Evolutionary conservation across 1,284 basidiomycete genomes (phyloP), one percentile per base, ranked within the genome.

Genomic region (Puccinia horiana): DNA sequence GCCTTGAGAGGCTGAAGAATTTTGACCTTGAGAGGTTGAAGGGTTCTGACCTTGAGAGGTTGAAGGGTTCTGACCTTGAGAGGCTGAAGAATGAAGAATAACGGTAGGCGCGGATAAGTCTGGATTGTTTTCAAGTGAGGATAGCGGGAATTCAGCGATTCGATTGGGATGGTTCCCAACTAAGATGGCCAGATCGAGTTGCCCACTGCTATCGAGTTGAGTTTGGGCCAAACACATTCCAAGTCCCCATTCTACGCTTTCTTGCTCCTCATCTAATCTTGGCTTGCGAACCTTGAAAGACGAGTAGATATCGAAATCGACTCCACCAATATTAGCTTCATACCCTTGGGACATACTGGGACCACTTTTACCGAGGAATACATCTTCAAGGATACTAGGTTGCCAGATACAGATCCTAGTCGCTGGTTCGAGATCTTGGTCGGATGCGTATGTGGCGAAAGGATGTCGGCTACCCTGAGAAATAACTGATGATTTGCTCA

Each of bases 401-500:
- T 73, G 70, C 70, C 70, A 73, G 23, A 73, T 47, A 29, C 49
- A 73, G 26, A 73, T 23, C 29, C 52, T 56, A 8, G 29, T 73
- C 8, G 70, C 49, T 12, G 47, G 70, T 54, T 73, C 47, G 29
- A 37, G 18, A 32, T 73, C 52, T 40, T 73, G 18, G 1, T 52
- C 47, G 18, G 44, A 73, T 4, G 70, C 70, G 29, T 73, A 73
- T 37, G 47, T 5, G 26, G 70, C 70, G 8, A 73, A 29, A 52
- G 70, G 70, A 18, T 73, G 70, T 6, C 32, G 20, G 3, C 70
- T n/a, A 23, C 1, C 26, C 70, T 54, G 54, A 20, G 47, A 32
- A 26, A 73, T 73, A 23, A 54, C 37, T 0, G 70, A 23, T 12
- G 70, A 73, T 73, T 73, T 73, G 70, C 70, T 73, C 14, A 73